Percentiles rank a stretch among this genome's conserved stretches.
Evolutionary conservation across 2,329 filamentous ascomycete genomes (phyloP).

Genomic region (Pseudonectria foliicola): DNA sequence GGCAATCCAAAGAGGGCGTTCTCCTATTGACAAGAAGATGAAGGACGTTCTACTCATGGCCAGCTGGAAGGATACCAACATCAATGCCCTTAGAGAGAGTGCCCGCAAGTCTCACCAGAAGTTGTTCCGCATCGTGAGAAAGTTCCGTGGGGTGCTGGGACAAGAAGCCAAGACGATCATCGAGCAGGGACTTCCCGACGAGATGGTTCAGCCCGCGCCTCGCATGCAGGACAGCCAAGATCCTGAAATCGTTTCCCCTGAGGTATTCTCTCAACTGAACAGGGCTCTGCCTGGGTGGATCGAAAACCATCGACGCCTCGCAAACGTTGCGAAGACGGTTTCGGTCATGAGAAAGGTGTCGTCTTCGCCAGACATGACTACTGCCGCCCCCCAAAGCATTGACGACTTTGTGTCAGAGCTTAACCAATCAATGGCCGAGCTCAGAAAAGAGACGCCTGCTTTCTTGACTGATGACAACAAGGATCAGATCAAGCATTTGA

Average conservation of each 20-base stretch:
- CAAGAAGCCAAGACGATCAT: slow-evolving; percentile 66
- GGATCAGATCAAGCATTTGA: slow-evolving; percentile 75
- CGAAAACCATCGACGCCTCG: slow-evolving; percentile 55
- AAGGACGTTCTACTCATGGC: slow-evolving; percentile 87
- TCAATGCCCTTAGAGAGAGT: slow-evolving; percentile 80
- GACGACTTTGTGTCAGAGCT: slow-evolving; percentile 64
- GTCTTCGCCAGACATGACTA: slow-evolving; percentile 40
- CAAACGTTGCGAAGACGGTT: slow-evolving; percentile 62
- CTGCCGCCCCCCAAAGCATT: slow-evolving; percentile 54
- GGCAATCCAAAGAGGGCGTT: slow-evolving; percentile 58
- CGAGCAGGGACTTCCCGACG: slow-evolving; percentile 52
- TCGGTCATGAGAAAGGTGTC: slow-evolving; percentile 66
- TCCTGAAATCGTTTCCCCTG: slow-evolving; percentile 5
- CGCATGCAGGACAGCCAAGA: slow-evolving; percentile 1
- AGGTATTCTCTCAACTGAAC: slow-evolving; percentile 15
- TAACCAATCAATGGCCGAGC: slow-evolving; percentile 58
- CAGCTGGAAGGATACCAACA: slow-evolving; percentile 98
- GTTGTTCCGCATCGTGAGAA: slow-evolving; percentile 82
- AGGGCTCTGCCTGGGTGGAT: slow-evolving; percentile 30
- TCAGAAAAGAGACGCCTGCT: slow-evolving; percentile 77
- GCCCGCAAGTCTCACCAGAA: slow-evolving; percentile 86
- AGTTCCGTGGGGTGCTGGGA: slow-evolving; percentile 74
- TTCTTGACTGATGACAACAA: slow-evolving; percentile 84
- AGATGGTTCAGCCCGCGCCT: slow-evolving; percentile 19
- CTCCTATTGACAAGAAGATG: slow-evolving; percentile 80